A percentile compares a stretch with the other conserved stretches of the same genome.
These are phyloP conservation scores for Globisporangium barbulae DNA, from an alignment of 352 stramenopile species.

Conservation along the genomic window DNA sequence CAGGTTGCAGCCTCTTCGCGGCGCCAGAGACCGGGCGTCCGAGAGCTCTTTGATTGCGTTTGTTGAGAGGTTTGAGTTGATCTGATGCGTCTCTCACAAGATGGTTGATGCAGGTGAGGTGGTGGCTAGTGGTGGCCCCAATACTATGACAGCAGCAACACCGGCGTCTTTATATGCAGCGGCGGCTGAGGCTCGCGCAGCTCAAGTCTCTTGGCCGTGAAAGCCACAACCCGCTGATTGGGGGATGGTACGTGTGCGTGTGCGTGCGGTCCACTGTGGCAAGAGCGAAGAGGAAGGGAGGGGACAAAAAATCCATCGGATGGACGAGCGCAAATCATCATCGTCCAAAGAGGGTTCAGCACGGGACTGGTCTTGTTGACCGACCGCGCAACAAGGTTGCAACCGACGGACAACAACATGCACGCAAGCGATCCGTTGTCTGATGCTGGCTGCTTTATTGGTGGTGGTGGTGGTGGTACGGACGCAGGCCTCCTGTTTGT, in stretches of 20 bases:
- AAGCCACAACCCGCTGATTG: not conserved
- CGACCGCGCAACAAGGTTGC: not conserved
- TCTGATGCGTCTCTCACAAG: not conserved
- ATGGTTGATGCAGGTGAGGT: no score
- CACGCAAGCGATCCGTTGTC: not conserved
- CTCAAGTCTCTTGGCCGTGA: not conserved
- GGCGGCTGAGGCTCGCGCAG: not conserved
- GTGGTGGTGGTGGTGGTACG: not conserved
- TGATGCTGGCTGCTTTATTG: not conserved
- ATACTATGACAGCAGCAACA: no score
- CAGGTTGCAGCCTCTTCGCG: slow-evolving; percentile 10
- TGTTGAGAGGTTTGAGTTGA: no score
- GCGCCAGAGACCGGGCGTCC: slow-evolving; percentile 1
- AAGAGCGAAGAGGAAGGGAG: not conserved
- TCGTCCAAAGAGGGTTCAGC: not conserved
- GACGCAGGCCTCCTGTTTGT: not conserved
- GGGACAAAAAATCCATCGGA: not conserved
- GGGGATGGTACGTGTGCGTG: not conserved
- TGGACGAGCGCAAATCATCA: not conserved
- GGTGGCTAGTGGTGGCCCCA: no score
- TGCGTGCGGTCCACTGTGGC: not conserved
- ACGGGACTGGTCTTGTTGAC: not conserved
- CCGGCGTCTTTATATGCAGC: no score
- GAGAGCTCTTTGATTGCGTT: not conserved
- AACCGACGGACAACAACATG: not conserved